Percentiles rank a stretch among this genome's conserved stretches.
Evolutionary conservation across 1,284 basidiomycete species (phyloP).

Genomic region (Caloboletus firmus): DNA sequence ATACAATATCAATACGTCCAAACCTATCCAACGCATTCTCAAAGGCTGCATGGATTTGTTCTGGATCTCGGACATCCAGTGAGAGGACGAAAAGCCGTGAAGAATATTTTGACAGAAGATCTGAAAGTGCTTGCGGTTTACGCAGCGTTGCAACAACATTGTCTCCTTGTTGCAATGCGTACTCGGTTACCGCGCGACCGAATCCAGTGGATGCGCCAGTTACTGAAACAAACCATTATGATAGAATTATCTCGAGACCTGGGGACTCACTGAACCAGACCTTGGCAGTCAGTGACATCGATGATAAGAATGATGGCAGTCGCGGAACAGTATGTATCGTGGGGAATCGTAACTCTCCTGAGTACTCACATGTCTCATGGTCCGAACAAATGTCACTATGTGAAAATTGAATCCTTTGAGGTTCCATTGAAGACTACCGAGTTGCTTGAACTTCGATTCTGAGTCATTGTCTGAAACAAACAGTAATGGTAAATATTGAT

Average conservation of each 20-base stretch:
- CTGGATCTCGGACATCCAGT: conserved; percentile 26
- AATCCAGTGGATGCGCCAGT: conserved; percentile 31
- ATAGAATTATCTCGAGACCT: not conserved
- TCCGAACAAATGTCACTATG: not conserved
- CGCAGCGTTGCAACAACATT: conserved; percentile 28
- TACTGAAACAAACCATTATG: conserved; percentile 12
- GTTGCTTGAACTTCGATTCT: not conserved
- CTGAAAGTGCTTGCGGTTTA: conserved; percentile 17
- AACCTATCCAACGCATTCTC: conserved; percentile 26
- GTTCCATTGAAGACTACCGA: not conserved
- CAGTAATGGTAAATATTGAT: not conserved
- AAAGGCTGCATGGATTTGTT: conserved; percentile 26
- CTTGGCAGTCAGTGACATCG: conserved; percentile 15
- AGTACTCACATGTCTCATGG: not conserved
- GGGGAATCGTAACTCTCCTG: not conserved
- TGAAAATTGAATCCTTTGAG: not conserved
- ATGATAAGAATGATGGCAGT: not conserved
- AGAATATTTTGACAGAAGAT: conserved; percentile 28
- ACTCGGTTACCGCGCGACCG: conserved; percentile 28
- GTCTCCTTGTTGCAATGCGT: conserved; percentile 26
- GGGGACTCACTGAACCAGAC: conserved; percentile 30
- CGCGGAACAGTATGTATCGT: not conserved
- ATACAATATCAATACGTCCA: conserved; percentile 35
- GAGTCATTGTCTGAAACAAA: not conserved
- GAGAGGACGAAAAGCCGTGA: conserved; percentile 43